Percentiles rank a stretch among this genome's conserved stretches.
phyloP scores from a whole-genome alignment of 2,329 filamentous ascomycete genomes.

The Beauveria sp. region DNA sequence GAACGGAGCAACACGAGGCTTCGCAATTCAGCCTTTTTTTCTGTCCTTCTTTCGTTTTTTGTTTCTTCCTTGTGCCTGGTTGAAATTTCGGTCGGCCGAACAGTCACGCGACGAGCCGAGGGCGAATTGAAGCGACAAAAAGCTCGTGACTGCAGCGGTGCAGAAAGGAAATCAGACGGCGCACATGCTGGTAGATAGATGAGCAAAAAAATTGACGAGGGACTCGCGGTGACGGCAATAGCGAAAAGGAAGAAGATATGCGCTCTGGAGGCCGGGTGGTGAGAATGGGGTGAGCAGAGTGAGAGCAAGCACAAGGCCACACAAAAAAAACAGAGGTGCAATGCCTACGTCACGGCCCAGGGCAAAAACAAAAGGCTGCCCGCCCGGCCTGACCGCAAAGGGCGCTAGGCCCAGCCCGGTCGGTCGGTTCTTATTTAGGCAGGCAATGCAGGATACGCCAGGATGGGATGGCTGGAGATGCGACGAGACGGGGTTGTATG shows the following conservation, averaged over 20 bases:
- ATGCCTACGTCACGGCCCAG: neutral
- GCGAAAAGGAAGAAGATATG: neutral
- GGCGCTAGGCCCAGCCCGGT: slow-evolving; percentile 3
- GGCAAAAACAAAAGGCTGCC: neutral
- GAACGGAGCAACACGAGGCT: neutral
- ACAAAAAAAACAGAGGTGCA: neutral
- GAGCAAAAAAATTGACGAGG: neutral
- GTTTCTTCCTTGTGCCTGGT: neutral
- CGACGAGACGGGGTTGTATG: neutral
- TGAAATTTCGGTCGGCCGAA: neutral
- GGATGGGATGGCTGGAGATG: neutral
- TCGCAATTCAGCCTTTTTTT: neutral
- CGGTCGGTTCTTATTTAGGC: neutral
- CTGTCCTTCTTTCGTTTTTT: neutral
- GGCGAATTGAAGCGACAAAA: neutral
- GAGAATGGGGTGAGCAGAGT: neutral
- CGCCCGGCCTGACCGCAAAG: neutral
- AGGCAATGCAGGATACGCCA: too few relatives aligned
- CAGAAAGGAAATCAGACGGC: neutral
- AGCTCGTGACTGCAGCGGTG: neutral
- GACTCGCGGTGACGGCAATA: neutral
- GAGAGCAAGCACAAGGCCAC: neutral
- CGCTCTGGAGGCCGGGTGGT: neutral
- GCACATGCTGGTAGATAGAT: neutral
- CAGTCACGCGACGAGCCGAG: neutral